phyloP scores from a whole-genome alignment of 1,284 basidiomycete genomes.

The Trichosporon sp. region DNA sequence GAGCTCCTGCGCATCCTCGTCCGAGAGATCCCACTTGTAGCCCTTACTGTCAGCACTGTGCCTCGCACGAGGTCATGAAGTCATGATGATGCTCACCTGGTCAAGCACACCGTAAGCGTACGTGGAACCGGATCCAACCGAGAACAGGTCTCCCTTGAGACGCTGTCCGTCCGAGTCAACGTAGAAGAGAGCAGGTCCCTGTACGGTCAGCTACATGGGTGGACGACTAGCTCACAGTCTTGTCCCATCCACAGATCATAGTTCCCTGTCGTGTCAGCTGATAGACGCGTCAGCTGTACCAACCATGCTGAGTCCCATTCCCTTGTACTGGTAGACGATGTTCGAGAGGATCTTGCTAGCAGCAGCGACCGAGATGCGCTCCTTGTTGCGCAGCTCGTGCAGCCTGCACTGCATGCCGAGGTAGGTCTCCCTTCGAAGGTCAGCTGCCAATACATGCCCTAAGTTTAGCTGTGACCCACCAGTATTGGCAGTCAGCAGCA shows the following conservation, averaged over 20 bases:
- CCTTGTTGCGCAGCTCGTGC: slow-evolving; percentile 93
- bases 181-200: slow-evolving; percentile 96
- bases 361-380: slow-evolving; percentile 96
- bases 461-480: slow-evolving; percentile 29
- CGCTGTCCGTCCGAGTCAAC: slow-evolving; percentile 97
- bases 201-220: slow-evolving; percentile 7
- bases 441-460: slow-evolving; percentile 3
- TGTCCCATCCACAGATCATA: slow-evolving; percentile 99
- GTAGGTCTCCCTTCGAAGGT: slow-evolving; percentile 76
- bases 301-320: slow-evolving; percentile 98
- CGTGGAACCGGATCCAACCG: slow-evolving; percentile 95
- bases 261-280: slow-evolving; percentile 62
- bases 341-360: slow-evolving; percentile 97
- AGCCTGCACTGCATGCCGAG: slow-evolving; percentile 96
- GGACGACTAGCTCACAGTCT: slow-evolving; percentile 62
- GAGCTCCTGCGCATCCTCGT: slow-evolving; percentile 92
- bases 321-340: slow-evolving; percentile 96
- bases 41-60: slow-evolving; percentile 51
- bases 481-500: slow-evolving; percentile 61
- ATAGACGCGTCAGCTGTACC: slow-evolving; percentile 24
- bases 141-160: slow-evolving; percentile 93
- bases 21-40: slow-evolving; percentile 87
- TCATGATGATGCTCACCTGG: slow-evolving; percentile 52
- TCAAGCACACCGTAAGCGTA: slow-evolving; percentile 98
- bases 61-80: no score